Base-by-base conservation (phyloP, 257 asterid genomes). In the Lantana camara region DNA sequence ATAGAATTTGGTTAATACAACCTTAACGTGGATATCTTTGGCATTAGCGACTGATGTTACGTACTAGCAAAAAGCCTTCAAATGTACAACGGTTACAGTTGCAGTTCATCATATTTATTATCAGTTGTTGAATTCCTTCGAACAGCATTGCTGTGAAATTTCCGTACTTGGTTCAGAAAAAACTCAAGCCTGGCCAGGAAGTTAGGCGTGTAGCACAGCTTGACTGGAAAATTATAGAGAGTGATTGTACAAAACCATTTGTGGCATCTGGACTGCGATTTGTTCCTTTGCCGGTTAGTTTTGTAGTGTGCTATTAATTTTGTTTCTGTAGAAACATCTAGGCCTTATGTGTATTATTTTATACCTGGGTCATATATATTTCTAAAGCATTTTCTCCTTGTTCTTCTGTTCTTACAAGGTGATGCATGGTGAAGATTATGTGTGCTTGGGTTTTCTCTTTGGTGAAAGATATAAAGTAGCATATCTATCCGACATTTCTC, bases 371-470 rank as follows among this genome's bases (percentile, higher is more conserved):
- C 32, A 15, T 38, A 60, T 52, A 65, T 2, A 53, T 23, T 59
- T 55, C 60, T 46, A 11, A 53, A 47, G 34, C 63, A 32, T 64
- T 27, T 48, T 32, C 59, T 55, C 30, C 67, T 55, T 49, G 41
- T 67, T 42, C 35, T 53, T 68, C 21, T 66, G 72, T 66, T 58
- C 49, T 66, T 73, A 65, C 54, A 65, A 94, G 99, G 99, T 94
- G 76, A 94, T 94, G 99, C 99, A 94, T 60, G 99, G 99, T 41
- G 96, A 94, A 79, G 99, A 94, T 76, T 94, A 94, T 66, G 79
- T 84, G 38, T 88, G 96, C 74, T 70, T 90, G 55, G 97, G 97
- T 48, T 94, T 94, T 83, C 83, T 85, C 60, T 94, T 94, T 71
- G 99, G 97, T 59, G 79, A 78, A 83, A 83, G 77, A 60, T 79